These are phyloP conservation scores for Claviceps quebecensis DNA, from an alignment of 2,329 filamentous ascomycete species.

Conservation along the genomic window DNA sequence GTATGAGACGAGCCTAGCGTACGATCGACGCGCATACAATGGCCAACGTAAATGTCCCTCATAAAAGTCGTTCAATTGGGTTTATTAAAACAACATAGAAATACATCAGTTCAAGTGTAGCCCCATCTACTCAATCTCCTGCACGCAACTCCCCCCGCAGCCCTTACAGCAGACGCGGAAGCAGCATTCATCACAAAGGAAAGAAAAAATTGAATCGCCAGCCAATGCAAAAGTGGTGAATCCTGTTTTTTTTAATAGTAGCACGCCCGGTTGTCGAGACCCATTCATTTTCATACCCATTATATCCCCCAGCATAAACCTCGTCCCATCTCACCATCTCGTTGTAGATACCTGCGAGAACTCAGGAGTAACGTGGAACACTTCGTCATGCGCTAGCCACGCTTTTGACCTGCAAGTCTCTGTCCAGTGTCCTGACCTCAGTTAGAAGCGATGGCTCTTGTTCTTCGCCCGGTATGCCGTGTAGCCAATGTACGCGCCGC, in stretches of 20 bases:
- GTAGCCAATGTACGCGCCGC: slow-evolving; percentile 70
- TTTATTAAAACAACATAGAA: not conserved
- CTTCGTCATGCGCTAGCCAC: too few relatives aligned
- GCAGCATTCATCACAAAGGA: not conserved
- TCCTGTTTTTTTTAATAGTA: not conserved
- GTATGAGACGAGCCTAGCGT: too few relatives aligned
- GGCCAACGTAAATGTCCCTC: too few relatives aligned
- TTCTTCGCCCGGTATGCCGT: slow-evolving; percentile 64
- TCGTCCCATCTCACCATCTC: too few relatives aligned
- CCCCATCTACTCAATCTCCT: not conserved
- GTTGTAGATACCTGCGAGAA: too few relatives aligned
- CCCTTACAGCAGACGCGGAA: not conserved
- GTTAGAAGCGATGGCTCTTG: slow-evolving; percentile 43
- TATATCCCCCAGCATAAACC: not conserved
- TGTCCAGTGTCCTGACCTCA: not conserved
- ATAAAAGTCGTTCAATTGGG: too few relatives aligned
- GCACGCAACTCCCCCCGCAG: not conserved
- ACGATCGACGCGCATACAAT: too few relatives aligned
- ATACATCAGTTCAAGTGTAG: not conserved
- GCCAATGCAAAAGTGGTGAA: slow-evolving; percentile 5
- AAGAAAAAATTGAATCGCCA: slow-evolving; percentile 1
- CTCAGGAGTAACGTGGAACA: too few relatives aligned
- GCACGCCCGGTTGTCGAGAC: not conserved
- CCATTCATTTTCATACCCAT: not conserved
- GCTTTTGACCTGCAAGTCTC: too few relatives aligned